Percentiles rank a stretch among this genome's conserved stretches.
Evolutionary conservation across 2,329 filamentous ascomycete species (phyloP).

Genomic region (Clonostachys chloroleuca): DNA sequence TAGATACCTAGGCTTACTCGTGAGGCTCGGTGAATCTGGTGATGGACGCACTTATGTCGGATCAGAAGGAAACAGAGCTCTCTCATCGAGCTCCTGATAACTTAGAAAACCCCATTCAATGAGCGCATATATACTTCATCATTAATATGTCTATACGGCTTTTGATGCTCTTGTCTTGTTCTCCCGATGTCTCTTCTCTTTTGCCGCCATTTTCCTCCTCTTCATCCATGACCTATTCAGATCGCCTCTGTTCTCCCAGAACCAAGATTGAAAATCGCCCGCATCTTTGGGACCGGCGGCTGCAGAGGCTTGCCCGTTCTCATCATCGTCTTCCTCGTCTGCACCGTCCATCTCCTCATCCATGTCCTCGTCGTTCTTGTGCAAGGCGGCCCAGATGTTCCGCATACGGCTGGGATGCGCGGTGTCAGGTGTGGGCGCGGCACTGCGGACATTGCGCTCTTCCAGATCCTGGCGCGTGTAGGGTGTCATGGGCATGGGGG

Average conservation of each 20-base stretch:
- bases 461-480: conserved; percentile 77
- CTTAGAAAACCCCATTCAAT: too few species aligned
- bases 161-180: conserved; percentile 50
- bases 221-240: conserved; percentile 64
- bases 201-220: conserved; percentile 55
- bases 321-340: conserved; percentile 17
- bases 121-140: neutral
- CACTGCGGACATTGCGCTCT: conserved; percentile 72
- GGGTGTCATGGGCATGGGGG: conserved; percentile 68
- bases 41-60: too few species aligned
- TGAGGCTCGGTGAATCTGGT: too few species aligned
- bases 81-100: too few species aligned
- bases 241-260: conserved; percentile 63
- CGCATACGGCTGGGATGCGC: conserved; percentile 67
- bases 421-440: conserved; percentile 92
- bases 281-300: conserved; percentile 13
- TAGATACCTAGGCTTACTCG: too few species aligned
- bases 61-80: too few species aligned
- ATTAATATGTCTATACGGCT: conserved; percentile 16
- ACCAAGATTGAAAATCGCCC: conserved; percentile 61
- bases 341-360: conserved; percentile 21
- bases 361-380: conserved; percentile 32
- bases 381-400: conserved; percentile 35
- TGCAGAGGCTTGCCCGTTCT: conserved; percentile 6
- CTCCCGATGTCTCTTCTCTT: conserved; percentile 64